Conservation (phyloP, 352 stramenopile genomes). For the Pythium utonaiense region DNA sequence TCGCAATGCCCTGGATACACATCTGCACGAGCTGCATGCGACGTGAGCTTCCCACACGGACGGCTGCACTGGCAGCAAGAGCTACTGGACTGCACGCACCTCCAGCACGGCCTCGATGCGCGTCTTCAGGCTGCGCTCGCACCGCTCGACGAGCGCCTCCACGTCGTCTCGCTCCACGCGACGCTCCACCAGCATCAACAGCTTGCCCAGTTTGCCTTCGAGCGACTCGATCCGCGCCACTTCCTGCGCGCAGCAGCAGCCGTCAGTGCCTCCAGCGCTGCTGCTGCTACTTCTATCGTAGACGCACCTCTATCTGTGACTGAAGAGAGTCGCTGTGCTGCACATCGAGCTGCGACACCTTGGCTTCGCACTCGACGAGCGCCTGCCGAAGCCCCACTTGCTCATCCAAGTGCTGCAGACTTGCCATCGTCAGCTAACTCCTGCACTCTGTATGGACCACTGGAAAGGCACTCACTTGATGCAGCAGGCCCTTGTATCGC, state of each 20-base stretch:
- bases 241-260: too few species aligned
- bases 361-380: constrained; percentile 13
- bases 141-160: constrained; percentile 32
- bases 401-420: constrained; percentile 31
- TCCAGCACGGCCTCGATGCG: constrained; percentile 53
- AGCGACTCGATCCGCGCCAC: constrained; percentile 26
- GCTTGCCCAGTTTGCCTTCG: constrained; percentile 35
- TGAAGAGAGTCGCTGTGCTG: constrained; percentile 26
- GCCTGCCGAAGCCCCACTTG: constrained; percentile 30
- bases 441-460: too few species aligned
- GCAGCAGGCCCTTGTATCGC: constrained; percentile 37
- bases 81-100: constrained; percentile 19
- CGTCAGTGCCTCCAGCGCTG: too few species aligned
- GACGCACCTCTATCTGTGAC: constrained; percentile 30
- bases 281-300: too few species aligned
- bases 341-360: constrained; percentile 19
- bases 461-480: constrained; percentile 27
- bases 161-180: constrained; percentile 33
- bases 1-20: constrained; percentile 13
- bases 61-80: too few species aligned
- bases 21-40: constrained; percentile 20
- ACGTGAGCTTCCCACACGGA: background rate
- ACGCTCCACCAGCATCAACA: constrained; percentile 37
- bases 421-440: background rate
- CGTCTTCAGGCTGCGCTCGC: constrained; percentile 44